Evolutionary conservation across 169 alveolate species (phyloP).

Genomic region (Babesia bigemina): DNA sequence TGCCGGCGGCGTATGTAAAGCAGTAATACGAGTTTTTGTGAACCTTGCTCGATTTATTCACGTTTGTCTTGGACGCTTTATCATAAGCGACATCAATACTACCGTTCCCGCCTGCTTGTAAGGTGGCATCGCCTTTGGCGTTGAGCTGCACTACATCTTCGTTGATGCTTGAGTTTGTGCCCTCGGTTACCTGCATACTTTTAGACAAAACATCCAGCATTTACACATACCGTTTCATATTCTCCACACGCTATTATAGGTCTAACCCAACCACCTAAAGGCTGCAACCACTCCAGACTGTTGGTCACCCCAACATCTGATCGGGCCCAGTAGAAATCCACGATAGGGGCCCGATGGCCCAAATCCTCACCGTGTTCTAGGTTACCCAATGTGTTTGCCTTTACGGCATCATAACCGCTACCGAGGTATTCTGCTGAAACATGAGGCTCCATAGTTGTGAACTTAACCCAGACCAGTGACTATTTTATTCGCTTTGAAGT

Average conservation of each 20-base stretch:
- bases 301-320: slow-evolving; percentile 68
- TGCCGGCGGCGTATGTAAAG: slow-evolving; percentile 71
- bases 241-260: slow-evolving; percentile 70
- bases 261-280: slow-evolving; percentile 73
- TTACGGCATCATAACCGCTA: slow-evolving; percentile 60
- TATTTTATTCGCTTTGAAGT: slow-evolving; percentile 45
- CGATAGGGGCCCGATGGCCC: slow-evolving; percentile 64
- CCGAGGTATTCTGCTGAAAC: slow-evolving; percentile 57
- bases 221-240: slow-evolving; percentile 34
- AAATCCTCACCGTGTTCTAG: slow-evolving; percentile 63
- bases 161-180: slow-evolving; percentile 28
- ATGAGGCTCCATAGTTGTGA: neutral
- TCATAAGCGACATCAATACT: slow-evolving; percentile 30
- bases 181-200: slow-evolving; percentile 31
- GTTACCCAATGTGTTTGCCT: slow-evolving; percentile 51
- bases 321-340: slow-evolving; percentile 63
- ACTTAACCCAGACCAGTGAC: slow-evolving; percentile 61
- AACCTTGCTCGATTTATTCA: slow-evolving; percentile 31
- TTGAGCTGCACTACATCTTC: slow-evolving; percentile 36
- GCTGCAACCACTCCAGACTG: slow-evolving; percentile 65
- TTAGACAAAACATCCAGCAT: neutral
- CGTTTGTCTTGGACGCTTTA: neutral
- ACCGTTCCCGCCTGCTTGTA: slow-evolving; percentile 40
- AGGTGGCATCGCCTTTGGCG: slow-evolving; percentile 16
- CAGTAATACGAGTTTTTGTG: slow-evolving; percentile 63